Evolutionary conservation across 2,329 filamentous ascomycete species (phyloP).

Genomic region (Falciphora oryzae): DNA sequence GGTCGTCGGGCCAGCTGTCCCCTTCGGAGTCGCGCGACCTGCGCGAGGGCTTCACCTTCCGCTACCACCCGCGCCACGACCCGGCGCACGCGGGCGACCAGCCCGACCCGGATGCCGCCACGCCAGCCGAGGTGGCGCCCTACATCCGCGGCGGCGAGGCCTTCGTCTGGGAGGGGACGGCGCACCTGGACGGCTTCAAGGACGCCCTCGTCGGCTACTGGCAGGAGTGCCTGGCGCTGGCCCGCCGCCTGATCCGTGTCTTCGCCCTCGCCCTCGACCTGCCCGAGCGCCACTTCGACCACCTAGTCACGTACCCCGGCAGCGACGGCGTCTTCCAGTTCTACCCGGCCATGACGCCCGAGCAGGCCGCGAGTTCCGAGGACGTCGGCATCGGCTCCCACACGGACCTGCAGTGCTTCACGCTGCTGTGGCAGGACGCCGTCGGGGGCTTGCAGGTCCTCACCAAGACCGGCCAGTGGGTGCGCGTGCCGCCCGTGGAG

Average conservation of each 20-base stretch:
- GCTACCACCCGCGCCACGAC: slow-evolving; percentile 18
- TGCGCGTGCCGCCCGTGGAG: slow-evolving; percentile 35
- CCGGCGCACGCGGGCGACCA: slow-evolving; percentile 13
- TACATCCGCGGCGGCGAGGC: slow-evolving; percentile 15
- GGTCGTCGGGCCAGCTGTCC: slow-evolving; percentile 17
- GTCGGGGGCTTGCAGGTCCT: slow-evolving; percentile 37
- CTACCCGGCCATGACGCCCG: slow-evolving; percentile 19
- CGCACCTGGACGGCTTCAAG: slow-evolving; percentile 18
- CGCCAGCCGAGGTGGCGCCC: slow-evolving; percentile 5
- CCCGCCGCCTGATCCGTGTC: slow-evolving; percentile 18
- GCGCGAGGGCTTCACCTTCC: slow-evolving; percentile 21
- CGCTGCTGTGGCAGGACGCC: slow-evolving; percentile 42
- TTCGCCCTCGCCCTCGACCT: slow-evolving; percentile 19
- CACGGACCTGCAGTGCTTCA: slow-evolving; percentile 43
- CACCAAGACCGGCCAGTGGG: slow-evolving; percentile 36
- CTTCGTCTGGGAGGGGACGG: slow-evolving; percentile 20
- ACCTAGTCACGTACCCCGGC: slow-evolving; percentile 32
- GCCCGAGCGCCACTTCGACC: slow-evolving; percentile 29
- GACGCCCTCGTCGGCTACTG: slow-evolving; percentile 19
- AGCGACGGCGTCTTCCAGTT: slow-evolving; percentile 21
- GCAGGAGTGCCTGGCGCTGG: slow-evolving; percentile 17
- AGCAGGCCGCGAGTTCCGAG: slow-evolving; percentile 19
- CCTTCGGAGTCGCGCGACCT: slow-evolving; percentile 17
- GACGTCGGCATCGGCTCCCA: slow-evolving; percentile 41
- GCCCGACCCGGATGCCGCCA: background rate